Evolutionary conservation across 192 early-diverging fungal species (phyloP).

Genomic region (Pecoramyces ruminantium): DNA sequence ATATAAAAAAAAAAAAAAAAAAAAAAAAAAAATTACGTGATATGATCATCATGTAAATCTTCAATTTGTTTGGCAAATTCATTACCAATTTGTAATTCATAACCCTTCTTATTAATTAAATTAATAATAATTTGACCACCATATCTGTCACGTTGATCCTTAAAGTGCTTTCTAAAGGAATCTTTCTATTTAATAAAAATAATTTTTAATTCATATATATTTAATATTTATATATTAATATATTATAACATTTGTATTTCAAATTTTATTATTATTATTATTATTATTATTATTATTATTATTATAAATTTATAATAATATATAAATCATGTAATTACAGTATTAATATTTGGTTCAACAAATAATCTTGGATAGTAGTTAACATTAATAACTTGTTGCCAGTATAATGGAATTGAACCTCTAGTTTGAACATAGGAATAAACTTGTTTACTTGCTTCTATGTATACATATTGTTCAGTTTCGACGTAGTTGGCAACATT

Average conservation of each 20-base stretch:
- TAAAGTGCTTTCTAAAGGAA: slow-evolving; percentile 56
- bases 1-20: not conserved
- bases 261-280: not conserved
- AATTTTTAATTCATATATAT: not conserved
- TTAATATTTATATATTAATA: too few relatives aligned
- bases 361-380: slow-evolving; percentile 78
- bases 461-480: slow-evolving; percentile 80
- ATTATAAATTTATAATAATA: not conserved
- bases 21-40: slow-evolving; percentile 4
- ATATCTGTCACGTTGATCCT: slow-evolving; percentile 50
- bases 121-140: slow-evolving; percentile 77
- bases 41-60: slow-evolving; percentile 14
- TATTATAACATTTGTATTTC: not conserved
- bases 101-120: slow-evolving; percentile 84
- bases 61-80: slow-evolving; percentile 56
- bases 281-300: too few relatives aligned
- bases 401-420: slow-evolving; percentile 87
- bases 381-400: slow-evolving; percentile 83
- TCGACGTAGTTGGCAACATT: slow-evolving; percentile 95
- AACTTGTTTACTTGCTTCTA: slow-evolving; percentile 33
- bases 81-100: slow-evolving; percentile 68
- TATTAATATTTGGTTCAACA: slow-evolving; percentile 44
- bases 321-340: slow-evolving; percentile 25
- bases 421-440: slow-evolving; percentile 76
- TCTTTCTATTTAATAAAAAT: slow-evolving; percentile 22